Conservation (phyloP, 2,329 filamentous ascomycete species). For the Camillea tinctor region DNA sequence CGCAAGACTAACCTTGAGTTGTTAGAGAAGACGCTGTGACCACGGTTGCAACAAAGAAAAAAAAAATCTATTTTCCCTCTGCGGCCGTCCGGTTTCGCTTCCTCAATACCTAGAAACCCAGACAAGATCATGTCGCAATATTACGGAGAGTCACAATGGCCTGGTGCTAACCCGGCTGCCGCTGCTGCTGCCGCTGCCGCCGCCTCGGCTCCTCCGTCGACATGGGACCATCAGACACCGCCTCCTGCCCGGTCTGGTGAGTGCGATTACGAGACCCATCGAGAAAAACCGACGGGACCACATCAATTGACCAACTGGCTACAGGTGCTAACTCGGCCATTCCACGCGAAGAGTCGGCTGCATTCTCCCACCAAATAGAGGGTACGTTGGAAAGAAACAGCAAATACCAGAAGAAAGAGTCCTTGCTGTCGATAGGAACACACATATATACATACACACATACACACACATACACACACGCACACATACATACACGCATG, state of each 20-base stretch:
- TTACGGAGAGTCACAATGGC: slow-evolving; percentile 36
- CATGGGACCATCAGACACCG: slow-evolving; percentile 72
- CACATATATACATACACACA: slow-evolving; percentile 5
- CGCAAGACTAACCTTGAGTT: slow-evolving; percentile 5
- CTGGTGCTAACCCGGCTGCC: slow-evolving; percentile 39
- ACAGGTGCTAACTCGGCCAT: slow-evolving; percentile 73
- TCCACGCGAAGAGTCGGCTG: slow-evolving; percentile 70
- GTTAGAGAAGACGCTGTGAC: slow-evolving; percentile 3
- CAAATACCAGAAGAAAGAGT: background rate
- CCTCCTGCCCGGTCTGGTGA: slow-evolving; percentile 70
- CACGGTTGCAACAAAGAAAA: background rate
- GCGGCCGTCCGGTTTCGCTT: background rate
- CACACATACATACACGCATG: too few species aligned
- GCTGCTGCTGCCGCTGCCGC: background rate
- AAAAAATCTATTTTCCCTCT: background rate
- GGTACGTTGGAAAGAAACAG: slow-evolving; percentile 57
- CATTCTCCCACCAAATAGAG: slow-evolving; percentile 86
- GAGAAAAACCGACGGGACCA: background rate
- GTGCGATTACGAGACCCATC: slow-evolving; percentile 3
- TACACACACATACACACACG: too few species aligned
- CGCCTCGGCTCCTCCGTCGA: slow-evolving; percentile 47
- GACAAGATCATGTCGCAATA: slow-evolving; percentile 33
- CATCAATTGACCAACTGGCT: slow-evolving; percentile 24
- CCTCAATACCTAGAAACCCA: background rate
- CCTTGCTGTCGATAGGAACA: background rate